These are phyloP conservation scores for Nakazawaea anatomiae DNA, from an alignment of 805 yeast genomes.

Conservation along the genomic window DNA sequence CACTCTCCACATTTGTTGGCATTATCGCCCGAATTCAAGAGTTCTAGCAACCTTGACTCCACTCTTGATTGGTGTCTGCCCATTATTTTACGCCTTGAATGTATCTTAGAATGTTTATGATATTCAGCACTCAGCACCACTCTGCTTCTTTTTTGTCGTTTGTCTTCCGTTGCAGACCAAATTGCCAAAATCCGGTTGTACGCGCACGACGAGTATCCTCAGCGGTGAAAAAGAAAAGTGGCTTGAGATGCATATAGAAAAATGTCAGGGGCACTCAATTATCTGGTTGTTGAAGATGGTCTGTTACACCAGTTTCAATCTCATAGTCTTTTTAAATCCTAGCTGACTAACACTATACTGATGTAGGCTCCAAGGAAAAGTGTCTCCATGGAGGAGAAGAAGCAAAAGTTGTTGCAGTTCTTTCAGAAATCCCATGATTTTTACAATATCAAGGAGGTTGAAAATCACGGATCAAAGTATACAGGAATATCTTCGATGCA, in stretches of 20 bases:
- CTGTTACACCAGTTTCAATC: neutral
- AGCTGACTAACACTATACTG: neutral
- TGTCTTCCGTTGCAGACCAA: neutral
- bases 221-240: neutral
- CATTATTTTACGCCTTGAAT: neutral
- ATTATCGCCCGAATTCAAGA: conserved; percentile 55
- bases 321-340: no score
- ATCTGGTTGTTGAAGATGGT: neutral
- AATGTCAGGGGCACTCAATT: no score
- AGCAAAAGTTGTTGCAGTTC: conserved; percentile 28
- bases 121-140: neutral
- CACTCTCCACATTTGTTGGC: conserved; percentile 79
- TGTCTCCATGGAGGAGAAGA: conserved; percentile 34
- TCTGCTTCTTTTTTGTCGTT: neutral
- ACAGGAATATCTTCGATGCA: conserved; percentile 49
- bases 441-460: conserved; percentile 47
- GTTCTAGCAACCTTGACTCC: conserved; percentile 39
- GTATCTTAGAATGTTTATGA: neutral
- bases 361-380: conserved; percentile 18
- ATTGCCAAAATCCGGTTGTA: neutral
- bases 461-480: conserved; percentile 36
- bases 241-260: no score
- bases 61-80: conserved; percentile 6
- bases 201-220: neutral
- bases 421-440: conserved; percentile 33